Evolutionary conservation across 768 basidiomycete species (phyloP).

Genomic region (Podaxis sp.): DNA sequence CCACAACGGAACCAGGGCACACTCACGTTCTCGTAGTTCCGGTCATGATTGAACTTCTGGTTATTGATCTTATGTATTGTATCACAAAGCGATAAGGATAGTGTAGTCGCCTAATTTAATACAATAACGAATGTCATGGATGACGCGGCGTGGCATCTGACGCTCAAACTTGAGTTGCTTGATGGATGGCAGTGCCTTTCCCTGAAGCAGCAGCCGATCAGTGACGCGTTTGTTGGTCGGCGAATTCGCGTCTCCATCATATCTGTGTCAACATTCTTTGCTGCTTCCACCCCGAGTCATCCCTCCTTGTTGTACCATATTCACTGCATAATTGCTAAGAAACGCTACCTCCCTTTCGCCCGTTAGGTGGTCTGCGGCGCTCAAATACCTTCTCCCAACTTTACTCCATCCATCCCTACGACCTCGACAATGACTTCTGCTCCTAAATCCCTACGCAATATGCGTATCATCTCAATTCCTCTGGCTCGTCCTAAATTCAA

Average conservation of each 20-base stretch:
- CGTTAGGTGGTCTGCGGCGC: background rate
- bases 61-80: background rate
- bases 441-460: slow-evolving; percentile 33
- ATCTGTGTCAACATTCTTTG: background rate
- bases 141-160: background rate
- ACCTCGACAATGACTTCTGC: slow-evolving; percentile 14
- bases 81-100: background rate
- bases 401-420: too few species aligned
- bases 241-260: background rate
- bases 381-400: background rate
- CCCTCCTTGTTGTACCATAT: background rate
- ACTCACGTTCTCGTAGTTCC: slow-evolving; percentile 27
- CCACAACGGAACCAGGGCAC: slow-evolving; percentile 68
- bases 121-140: background rate
- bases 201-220: background rate
- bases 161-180: background rate
- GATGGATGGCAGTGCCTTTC: background rate
- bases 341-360: background rate
- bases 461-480: slow-evolving; percentile 48
- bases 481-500: slow-evolving; percentile 35
- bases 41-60: background rate
- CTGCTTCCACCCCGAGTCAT: background rate
- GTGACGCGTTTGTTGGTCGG: slow-evolving; percentile 12
- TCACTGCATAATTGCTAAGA: background rate
- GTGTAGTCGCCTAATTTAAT: background rate